Evolutionary conservation across 2,329 filamentous ascomycete genomes (phyloP), one percentile per base, ranked within the genome.

Genomic region (Plectosphaerella sp.): DNA sequence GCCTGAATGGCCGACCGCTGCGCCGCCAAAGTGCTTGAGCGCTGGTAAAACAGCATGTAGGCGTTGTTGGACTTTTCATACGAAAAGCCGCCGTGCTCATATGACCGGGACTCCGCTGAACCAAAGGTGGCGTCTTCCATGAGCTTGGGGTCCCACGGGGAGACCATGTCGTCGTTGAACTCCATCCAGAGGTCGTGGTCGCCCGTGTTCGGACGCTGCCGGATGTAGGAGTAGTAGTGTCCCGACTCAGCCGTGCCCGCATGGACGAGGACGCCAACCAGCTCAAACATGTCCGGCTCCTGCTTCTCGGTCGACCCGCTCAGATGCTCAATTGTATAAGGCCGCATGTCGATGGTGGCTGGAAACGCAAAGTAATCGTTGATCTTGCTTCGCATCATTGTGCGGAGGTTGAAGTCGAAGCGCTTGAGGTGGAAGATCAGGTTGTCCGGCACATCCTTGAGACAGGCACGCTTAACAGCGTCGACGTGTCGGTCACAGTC

Each of bases 21-120:
- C 15, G 69, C 67, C 16, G 76, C 73, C 52, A 92, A 76, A 5
- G 83, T 82, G 0, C 86, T 86, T 4, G 85, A 82, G 47, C 94
- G 84, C 67, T 97, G 89, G 67, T 99, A 99, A 68, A 99, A 97
- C 9, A 99, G 79, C 89, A 99, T 97, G 68, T 99, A 99, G 12
- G 93, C 94, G 66, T 91, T 97, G 75, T 87, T 87, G 5, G 82
- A 80, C 68, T 92, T 93, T 61, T 86, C 82, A 57, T 79, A 83
- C 0, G 74, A 59, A 16, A 75, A 65, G 54, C 72, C 71, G 60
- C 73, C 69, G 54, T 79, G 72, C 72, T 56, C 77, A 6, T 18
- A 20, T 20, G 41, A 20, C 3, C 41, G 41, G 4, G n/a, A 12
- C 9, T 41, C n/a, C n/a, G 16, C 72, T 5, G 15, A 11, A n/a